These are phyloP conservation scores for Pseudocercospora eumusae DNA, from an alignment of 2,329 filamentous ascomycete genomes.

Conservation along the genomic window DNA sequence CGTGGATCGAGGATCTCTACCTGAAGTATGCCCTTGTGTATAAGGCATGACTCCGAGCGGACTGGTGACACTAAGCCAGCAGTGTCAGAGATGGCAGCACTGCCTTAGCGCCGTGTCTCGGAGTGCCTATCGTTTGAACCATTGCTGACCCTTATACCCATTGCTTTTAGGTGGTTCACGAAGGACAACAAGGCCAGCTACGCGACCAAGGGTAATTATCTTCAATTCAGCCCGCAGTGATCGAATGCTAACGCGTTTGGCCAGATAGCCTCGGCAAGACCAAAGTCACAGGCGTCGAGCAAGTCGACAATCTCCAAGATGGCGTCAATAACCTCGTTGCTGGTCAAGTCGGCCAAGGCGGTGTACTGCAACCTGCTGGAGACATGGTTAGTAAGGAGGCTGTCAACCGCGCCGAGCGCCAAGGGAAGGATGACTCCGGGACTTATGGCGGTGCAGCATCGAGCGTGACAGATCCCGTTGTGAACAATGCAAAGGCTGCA, in stretches of 20 bases:
- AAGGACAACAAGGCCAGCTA: slow-evolving; percentile 77
- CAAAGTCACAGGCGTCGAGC: slow-evolving; percentile 67
- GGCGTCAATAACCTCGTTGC: slow-evolving; percentile 63
- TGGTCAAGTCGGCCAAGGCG: slow-evolving; percentile 68
- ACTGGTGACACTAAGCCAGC: no score
- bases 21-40: slow-evolving; percentile 45
- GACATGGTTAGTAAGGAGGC: slow-evolving; percentile 65
- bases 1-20: slow-evolving; percentile 74
- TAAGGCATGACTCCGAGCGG: no score
- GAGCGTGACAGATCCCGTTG: slow-evolving; percentile 39
- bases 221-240: neutral
- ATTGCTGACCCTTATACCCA: no score
- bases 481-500: slow-evolving; percentile 35
- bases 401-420: slow-evolving; percentile 64
- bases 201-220: slow-evolving; percentile 61
- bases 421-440: slow-evolving; percentile 64
- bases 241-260: neutral
- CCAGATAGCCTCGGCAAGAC: slow-evolving; percentile 67
- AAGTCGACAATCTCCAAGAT: slow-evolving; percentile 69
- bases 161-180: slow-evolving; percentile 59
- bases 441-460: slow-evolving; percentile 47
- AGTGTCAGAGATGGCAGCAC: no score
- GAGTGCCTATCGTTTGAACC: no score
- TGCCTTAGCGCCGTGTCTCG: no score
- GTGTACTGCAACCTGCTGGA: slow-evolving; percentile 64